Percentiles rank a stretch among this genome's conserved stretches.
These are phyloP conservation scores for Picea sitchensis DNA, from an alignment of 75 land plant species.

Conservation along the genomic window DNA sequence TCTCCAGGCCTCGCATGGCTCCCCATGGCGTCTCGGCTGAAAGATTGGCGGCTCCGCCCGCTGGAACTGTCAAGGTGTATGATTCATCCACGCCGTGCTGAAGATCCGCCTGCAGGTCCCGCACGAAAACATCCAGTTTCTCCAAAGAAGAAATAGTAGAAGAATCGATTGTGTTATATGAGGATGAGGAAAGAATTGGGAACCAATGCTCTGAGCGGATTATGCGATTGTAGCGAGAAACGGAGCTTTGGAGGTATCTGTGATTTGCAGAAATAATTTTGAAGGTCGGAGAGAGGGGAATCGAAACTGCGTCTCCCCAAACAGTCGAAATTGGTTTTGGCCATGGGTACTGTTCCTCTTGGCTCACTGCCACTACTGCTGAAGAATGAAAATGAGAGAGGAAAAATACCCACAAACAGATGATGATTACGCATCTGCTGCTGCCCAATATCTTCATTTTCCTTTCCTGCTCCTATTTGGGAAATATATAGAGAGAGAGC, in stretches of 20 bases:
- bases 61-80: constrained; percentile 48
- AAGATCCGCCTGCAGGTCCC: constrained; percentile 41
- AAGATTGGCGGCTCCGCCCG: constrained; percentile 28
- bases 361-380: too few species aligned
- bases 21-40: constrained; percentile 80
- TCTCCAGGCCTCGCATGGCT: constrained; percentile 90
- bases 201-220: constrained; percentile 50
- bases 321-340: constrained; percentile 43
- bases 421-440: too few species aligned
- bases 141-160: constrained; percentile 12
- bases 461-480: too few species aligned
- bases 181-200: constrained; percentile 16
- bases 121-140: constrained; percentile 35
- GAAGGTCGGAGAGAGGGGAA: constrained; percentile 35
- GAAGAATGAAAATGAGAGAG: too few species aligned
- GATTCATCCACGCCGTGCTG: constrained; percentile 80
- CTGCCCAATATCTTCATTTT: too few species aligned
- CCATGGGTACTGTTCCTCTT: constrained; percentile 30
- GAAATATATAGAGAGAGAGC: too few species aligned
- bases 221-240: constrained; percentile 35
- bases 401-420: too few species aligned
- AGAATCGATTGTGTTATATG: background rate
- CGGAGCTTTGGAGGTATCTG: constrained; percentile 45
- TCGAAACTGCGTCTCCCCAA: constrained; percentile 22
- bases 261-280: constrained; percentile 19